phyloP scores from a whole-genome alignment of 2,329 filamentous ascomycete genomes.

The Ophiostoma tasmaniense region DNA sequence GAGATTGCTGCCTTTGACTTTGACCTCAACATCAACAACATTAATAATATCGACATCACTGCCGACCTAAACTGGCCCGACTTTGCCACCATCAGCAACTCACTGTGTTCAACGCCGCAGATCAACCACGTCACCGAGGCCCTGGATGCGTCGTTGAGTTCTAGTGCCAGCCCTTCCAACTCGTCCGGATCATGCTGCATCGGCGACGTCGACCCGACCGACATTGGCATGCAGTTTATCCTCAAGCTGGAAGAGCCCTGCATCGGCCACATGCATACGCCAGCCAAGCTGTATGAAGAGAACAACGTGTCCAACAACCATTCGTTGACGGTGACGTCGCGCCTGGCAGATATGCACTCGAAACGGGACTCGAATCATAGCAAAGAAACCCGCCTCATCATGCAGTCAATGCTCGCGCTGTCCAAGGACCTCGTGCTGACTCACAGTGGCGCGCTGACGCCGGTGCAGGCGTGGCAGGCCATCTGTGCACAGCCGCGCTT shows the following conservation, averaged over 20 bases:
- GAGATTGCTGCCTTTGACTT: neutral
- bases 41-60: neutral
- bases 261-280: constrained; percentile 11
- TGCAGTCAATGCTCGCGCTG: constrained; percentile 12
- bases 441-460: constrained; percentile 11
- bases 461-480: constrained; percentile 16
- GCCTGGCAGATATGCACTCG: neutral
- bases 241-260: constrained; percentile 16
- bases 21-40: neutral
- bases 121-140: neutral
- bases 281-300: neutral
- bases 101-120: neutral
- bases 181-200: neutral
- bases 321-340: constrained; percentile 11
- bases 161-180: neutral
- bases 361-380: too few relatives aligned
- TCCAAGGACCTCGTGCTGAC: constrained; percentile 7
- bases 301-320: constrained; percentile 11
- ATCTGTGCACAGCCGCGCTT: constrained; percentile 13
- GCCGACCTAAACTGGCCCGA: neutral
- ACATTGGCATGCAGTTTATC: constrained; percentile 18
- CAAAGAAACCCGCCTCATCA: neutral
- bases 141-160: neutral
- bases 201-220: constrained; percentile 11
- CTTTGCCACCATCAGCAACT: neutral